phyloP scores from a whole-genome alignment of 495 filamentous ascomycete species.

The Umbilicaria muhlenbergii region DNA sequence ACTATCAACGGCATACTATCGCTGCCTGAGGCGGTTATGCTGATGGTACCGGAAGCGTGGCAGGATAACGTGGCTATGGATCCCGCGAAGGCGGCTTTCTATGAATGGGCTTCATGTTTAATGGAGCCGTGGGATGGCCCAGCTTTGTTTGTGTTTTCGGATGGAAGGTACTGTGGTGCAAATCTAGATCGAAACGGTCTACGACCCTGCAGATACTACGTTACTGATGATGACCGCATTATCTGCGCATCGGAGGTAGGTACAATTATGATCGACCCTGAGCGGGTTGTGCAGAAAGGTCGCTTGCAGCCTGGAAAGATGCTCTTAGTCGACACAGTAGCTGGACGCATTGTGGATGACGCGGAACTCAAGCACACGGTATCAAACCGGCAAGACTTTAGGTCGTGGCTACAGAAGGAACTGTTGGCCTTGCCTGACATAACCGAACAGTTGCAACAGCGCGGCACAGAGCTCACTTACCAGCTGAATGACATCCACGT shows the following conservation, averaged over 20 bases:
- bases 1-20: conserved; percentile 96
- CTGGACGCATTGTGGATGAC: conserved; percentile 93
- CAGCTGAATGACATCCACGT: conserved; percentile 57
- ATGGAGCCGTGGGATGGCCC: conserved; percentile 99
- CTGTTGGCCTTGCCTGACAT: conserved; percentile 72
- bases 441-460: conserved; percentile 37
- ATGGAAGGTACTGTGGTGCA: conserved; percentile 94
- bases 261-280: conserved; percentile 82
- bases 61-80: conserved; percentile 89
- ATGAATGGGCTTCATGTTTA: conserved; percentile 98
- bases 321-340: conserved; percentile 91
- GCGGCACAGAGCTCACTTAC: conserved; percentile 45
- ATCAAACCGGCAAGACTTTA: conserved; percentile 70
- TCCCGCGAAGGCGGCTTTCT: conserved; percentile 92
- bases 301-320: conserved; percentile 93
- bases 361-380: conserved; percentile 85
- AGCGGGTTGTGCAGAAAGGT: conserved; percentile 86
- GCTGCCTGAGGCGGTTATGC: conserved; percentile 93
- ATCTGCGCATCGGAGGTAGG: conserved; percentile 98
- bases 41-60: conserved; percentile 99
- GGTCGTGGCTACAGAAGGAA: conserved; percentile 75
- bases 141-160: conserved; percentile 94
- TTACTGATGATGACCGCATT: conserved; percentile 95
- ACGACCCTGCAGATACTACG: conserved; percentile 94
- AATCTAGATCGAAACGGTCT: conserved; percentile 98